Percentiles rank a stretch among this genome's conserved stretches.
Conservation (phyloP, 2,329 filamentous ascomycete species). For the Epichloe coenophiala region DNA sequence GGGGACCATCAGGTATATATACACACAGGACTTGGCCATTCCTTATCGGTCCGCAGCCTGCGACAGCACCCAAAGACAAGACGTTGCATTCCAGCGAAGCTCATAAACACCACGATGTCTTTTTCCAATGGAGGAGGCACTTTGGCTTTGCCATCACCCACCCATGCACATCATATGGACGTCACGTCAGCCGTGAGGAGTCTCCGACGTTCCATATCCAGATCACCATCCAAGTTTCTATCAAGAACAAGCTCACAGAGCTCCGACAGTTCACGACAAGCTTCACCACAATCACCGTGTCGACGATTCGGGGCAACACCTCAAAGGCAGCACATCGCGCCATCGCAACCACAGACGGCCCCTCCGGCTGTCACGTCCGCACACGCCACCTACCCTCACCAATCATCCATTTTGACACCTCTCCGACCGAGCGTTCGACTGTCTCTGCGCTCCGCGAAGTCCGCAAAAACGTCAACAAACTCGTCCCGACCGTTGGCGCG, state of each 20-base stretch:
- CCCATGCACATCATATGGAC: conserved; percentile 69
- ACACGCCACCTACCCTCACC: conserved; percentile 17
- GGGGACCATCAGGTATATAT: neutral
- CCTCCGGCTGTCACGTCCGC: conserved; percentile 19
- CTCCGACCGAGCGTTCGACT: conserved; percentile 55
- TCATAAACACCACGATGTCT: conserved; percentile 32
- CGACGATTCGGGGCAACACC: conserved; percentile 27
- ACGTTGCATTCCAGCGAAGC: conserved; percentile 15
- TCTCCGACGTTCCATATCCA: conserved; percentile 73
- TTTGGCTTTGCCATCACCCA: conserved; percentile 76
- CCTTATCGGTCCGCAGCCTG: conserved; percentile 12
- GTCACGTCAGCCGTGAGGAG: conserved; percentile 70
- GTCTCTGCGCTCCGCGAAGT: conserved; percentile 48
- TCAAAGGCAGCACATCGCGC: conserved; percentile 19
- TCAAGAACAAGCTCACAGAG: conserved; percentile 33
- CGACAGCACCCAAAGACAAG: conserved; percentile 8
- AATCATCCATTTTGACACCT: conserved; percentile 46
- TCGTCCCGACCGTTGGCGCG: conserved; percentile 42
- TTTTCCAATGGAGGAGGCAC: conserved; percentile 55
- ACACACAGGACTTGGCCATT: conserved; percentile 11
- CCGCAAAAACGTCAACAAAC: conserved; percentile 40
- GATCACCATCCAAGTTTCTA: conserved; percentile 87
- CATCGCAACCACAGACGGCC: conserved; percentile 21
- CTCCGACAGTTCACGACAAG: conserved; percentile 32
- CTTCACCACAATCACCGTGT: conserved; percentile 38